phyloP scores from a whole-genome alignment of 2,329 filamentous ascomycete species.

The Hypoxylon sp. region DNA sequence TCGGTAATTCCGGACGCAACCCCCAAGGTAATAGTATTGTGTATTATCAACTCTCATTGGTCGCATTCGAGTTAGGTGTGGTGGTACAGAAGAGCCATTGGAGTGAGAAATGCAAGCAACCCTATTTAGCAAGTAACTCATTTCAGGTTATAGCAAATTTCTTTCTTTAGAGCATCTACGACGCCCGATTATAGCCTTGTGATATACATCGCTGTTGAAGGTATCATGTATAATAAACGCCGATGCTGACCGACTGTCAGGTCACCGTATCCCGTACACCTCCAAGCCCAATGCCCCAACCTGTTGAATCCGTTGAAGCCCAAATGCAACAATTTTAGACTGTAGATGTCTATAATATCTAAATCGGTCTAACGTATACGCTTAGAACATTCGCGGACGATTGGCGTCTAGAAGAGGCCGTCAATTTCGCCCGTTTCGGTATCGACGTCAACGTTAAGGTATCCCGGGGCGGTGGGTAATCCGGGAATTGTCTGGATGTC shows the following conservation, averaged over 20 bases:
- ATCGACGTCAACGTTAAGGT: conserved; percentile 92
- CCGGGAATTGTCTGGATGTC: conserved; percentile 99
- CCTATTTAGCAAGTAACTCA: conserved; percentile 1
- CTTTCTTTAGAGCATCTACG: conserved; percentile 1
- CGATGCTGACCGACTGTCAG: conserved; percentile 13
- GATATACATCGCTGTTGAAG: conserved; percentile 46
- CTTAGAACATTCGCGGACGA: background rate
- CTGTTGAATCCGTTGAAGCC: conserved; percentile 43
- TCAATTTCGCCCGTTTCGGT: conserved; percentile 87
- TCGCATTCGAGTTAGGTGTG: background rate
- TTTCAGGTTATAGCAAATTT: conserved; percentile 7
- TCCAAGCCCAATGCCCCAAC: conserved; percentile 32
- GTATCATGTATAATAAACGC: conserved; percentile 38
- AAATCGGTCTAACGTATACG: background rate
- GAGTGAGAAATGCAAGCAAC: background rate
- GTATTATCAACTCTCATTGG: no score
- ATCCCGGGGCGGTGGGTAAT: conserved; percentile 93
- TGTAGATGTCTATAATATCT: conserved; percentile 21
- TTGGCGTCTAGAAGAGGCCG: conserved; percentile 80
- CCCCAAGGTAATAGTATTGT: no score
- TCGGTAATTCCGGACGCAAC: no score
- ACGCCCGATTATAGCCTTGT: conserved; percentile 7
- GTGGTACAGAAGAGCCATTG: background rate
- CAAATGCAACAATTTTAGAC: conserved; percentile 24
- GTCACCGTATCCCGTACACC: conserved; percentile 28